Base-by-base conservation (phyloP, 345 rosid genomes). In the Populus euphratica region DNA sequence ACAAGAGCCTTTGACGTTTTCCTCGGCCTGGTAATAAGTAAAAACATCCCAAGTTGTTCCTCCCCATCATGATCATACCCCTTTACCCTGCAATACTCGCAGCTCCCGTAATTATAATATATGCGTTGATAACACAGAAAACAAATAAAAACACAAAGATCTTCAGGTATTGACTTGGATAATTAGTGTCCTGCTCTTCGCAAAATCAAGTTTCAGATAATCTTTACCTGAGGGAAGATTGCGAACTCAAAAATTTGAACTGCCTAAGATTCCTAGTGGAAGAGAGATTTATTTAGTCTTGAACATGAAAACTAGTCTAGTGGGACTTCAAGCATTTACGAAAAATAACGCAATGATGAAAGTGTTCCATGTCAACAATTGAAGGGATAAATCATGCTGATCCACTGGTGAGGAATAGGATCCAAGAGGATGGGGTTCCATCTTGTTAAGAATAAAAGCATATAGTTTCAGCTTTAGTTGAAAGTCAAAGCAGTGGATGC, bases 1-100 rank as follows among this genome's bases (percentile, higher is more conserved):
- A 62, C 29, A 20, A 63, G 35, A n/a, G 50, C 8, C 20, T 47
- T 63, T 70, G 50, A 59, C 78, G 68, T 33, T 49, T 76, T 76
- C 41, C 36, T 14, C 29, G 11, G 35, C n/a, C 23, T 38, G 64
- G 49, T 38, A 54, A 68, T 52, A 69, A 56, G 49, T 52, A 54
- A 68, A 54, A 56, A 27, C 54, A 63, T 23, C 25, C 14, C 14
- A 14, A 21, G 31, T 6, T 73, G n/a, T 25, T 20, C 31, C 43
- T 23, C 21, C 50, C 50, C 50, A 47, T 47, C 1, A 47, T 47
- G 50, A 2, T 2, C 35, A 13, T 4, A 3, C 6, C 35, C 43
- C 43, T 8, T 31, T 43, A 10, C 8, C 31, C 29, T 4, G 2
- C 31, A 7, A 20, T 10, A 18, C 20, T 14, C 12, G 3, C 29